These are phyloP conservation scores for Blastobotrys muscicola DNA, from an alignment of 805 yeast species.

Conservation along the genomic window DNA sequence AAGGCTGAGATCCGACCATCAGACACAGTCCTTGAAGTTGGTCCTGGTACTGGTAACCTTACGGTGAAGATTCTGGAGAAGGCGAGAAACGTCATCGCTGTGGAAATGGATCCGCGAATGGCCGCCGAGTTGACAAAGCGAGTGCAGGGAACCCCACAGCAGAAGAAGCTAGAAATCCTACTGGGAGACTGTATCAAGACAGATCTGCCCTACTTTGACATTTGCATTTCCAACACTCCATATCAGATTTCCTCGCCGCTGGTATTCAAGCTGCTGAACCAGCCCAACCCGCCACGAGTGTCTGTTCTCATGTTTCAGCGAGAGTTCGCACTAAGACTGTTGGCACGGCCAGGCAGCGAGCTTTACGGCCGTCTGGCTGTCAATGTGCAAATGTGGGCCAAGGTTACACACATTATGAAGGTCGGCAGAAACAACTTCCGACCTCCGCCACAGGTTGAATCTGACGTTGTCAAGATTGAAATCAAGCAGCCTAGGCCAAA, in stretches of 20 bases:
- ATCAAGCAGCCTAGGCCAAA: slow-evolving; percentile 90
- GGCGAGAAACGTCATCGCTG: slow-evolving; percentile 90
- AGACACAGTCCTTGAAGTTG: slow-evolving; percentile 90
- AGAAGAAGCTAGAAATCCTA: slow-evolving; percentile 81
- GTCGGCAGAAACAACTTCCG: slow-evolving; percentile 94
- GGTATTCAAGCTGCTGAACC: slow-evolving; percentile 83
- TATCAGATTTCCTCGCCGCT: slow-evolving; percentile 95
- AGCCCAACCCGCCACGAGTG: slow-evolving; percentile 90
- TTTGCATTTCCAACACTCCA: slow-evolving; percentile 95
- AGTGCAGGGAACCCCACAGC: slow-evolving; percentile 93
- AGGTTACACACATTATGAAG: slow-evolving; percentile 95
- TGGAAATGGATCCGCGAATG: slow-evolving; percentile 99
- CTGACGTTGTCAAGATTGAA: slow-evolving; percentile 89
- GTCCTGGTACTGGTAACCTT: slow-evolving; percentile 98
- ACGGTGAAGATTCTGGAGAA: slow-evolving; percentile 88
- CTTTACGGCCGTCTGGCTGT: slow-evolving; percentile 90
- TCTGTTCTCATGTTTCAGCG: slow-evolving; percentile 96
- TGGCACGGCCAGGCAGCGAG: slow-evolving; percentile 95
- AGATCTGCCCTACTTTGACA: slow-evolving; percentile 88
- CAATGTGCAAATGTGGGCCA: slow-evolving; percentile 99
- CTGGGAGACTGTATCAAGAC: slow-evolving; percentile 95
- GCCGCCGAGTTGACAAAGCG: slow-evolving; percentile 97
- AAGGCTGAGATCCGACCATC: slow-evolving; percentile 89
- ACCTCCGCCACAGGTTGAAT: slow-evolving; percentile 98
- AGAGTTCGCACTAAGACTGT: slow-evolving; percentile 85